Evolutionary conservation across 192 early-diverging fungal genomes (phyloP).

Genomic region (Coemansia sp.): DNA sequence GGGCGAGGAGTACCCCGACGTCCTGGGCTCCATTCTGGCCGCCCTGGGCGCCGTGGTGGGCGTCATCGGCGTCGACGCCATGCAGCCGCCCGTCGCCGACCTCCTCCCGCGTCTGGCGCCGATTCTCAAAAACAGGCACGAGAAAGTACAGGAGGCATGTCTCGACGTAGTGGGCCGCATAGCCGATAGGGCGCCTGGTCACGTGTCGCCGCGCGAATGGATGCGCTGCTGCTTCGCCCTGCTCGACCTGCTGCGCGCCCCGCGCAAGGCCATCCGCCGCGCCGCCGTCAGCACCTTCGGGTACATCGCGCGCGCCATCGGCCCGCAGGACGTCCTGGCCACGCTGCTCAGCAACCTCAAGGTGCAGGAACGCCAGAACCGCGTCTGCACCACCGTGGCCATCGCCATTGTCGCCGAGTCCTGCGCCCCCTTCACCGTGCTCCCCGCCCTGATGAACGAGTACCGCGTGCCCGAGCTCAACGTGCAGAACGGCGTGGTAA

Average conservation of each 20-base stretch:
- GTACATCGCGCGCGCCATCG: conserved; percentile 98
- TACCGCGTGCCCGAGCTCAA: conserved; percentile 99
- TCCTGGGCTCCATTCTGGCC: conserved; percentile 90
- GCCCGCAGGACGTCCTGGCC: conserved; percentile 98
- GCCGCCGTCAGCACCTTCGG: conserved; percentile 99
- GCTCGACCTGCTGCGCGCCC: conserved; percentile 94
- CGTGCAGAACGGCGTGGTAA: conserved; percentile 99
- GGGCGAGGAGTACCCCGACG: conserved; percentile 99
- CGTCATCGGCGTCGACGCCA: conserved; percentile 95
- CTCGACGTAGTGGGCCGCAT: conserved; percentile 98
- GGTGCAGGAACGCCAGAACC: conserved; percentile 98
- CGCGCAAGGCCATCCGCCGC: conserved; percentile 92
- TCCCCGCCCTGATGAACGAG: conserved; percentile 98
- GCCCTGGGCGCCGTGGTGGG: conserved; percentile 95
- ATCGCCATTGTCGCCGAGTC: conserved; percentile 98
- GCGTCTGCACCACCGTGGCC: conserved; percentile 98
- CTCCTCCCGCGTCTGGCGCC: conserved; percentile 95
- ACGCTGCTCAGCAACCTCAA: conserved; percentile 97
- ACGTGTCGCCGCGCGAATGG: conserved; percentile 96
- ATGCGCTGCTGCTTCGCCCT: conserved; percentile 99
- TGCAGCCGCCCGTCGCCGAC: conserved; percentile 99
- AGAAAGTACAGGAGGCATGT: conserved; percentile 90
- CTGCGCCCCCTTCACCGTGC: conserved; percentile 95
- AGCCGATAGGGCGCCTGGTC: conserved; percentile 96
- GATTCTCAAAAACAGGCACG: conserved; percentile 96